Percentiles rank a stretch among this genome's conserved stretches.
These are phyloP conservation scores for Kodamaea hsintzibuensis DNA, from an alignment of 805 yeast genomes.

Conservation along the genomic window DNA sequence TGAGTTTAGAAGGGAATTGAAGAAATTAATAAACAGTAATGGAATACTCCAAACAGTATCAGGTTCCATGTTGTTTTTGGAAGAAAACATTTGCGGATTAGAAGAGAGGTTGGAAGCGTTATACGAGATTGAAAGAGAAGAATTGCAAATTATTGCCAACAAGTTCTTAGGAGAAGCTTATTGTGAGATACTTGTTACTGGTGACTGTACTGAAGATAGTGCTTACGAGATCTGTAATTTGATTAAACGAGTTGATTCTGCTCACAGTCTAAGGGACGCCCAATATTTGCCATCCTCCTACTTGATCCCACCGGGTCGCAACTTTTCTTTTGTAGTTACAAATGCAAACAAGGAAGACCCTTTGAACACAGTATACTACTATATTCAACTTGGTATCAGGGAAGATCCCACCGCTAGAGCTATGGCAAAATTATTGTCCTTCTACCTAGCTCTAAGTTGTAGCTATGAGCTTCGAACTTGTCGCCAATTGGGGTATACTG, in stretches of 20 bases:
- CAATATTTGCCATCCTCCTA: constrained; percentile 38
- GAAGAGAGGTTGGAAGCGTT: constrained; percentile 58
- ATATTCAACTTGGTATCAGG: constrained; percentile 57
- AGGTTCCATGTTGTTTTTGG: constrained; percentile 54
- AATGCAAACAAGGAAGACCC: constrained; percentile 47
- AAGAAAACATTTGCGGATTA: constrained; percentile 54
- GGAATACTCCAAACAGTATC: constrained; percentile 51
- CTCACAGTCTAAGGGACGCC: background rate
- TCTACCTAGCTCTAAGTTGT: constrained; percentile 45
- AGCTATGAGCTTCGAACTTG: constrained; percentile 51
- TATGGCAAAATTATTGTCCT: constrained; percentile 48
- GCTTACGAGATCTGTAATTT: constrained; percentile 20
- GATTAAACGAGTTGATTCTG: background rate
- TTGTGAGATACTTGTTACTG: constrained; percentile 50
- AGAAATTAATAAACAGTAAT: constrained; percentile 39
- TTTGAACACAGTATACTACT: constrained; percentile 52
- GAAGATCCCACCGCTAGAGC: constrained; percentile 33
- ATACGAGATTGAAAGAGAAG: constrained; percentile 46
- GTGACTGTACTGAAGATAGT: constrained; percentile 37
- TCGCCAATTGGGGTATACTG: constrained; percentile 63
- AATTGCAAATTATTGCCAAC: constrained; percentile 30
- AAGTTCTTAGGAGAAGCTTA: constrained; percentile 31
- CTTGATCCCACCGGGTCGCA: constrained; percentile 12
- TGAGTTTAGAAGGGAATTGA: constrained; percentile 48
- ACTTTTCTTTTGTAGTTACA: constrained; percentile 27